Base-by-base conservation (phyloP, 2,329 filamentous ascomycete genomes). In the Cladophialophora carrionii region DNA sequence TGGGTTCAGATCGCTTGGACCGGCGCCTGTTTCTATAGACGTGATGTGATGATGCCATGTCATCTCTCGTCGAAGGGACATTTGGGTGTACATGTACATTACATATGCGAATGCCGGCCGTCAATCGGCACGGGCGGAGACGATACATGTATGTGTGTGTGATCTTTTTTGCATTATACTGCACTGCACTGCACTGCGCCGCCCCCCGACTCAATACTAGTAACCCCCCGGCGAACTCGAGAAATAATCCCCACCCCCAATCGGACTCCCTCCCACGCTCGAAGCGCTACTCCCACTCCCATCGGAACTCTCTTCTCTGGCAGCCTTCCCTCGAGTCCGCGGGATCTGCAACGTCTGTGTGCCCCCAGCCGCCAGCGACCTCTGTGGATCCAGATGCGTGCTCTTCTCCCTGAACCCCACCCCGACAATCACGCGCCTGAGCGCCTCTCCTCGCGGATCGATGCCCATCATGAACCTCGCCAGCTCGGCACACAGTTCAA, bases 401-500 rank as follows among this genome's bases (percentile, higher is more conserved):
- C 57, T 49, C 49, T 61, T 63, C n/a, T 56, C 57, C 37, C 57
- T 20, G 53, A 80, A 76, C n/a, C 79, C 73, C 20, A 75, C 73
- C 24, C 67, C 76, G 8, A 74, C 73, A 59, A 82, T 75, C 8
- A 80, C 78, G 56, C 79, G 74, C 57, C 77, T 75, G 14, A 99
- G 81, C 52, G 91, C 94, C 70, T 89, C 87, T 0, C 95, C 95
- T 14, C 88, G 90, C 70, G 91, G 88, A 74, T 99, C 95, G 72
- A 99, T 87, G 4, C 94, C 94, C 54, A 96, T 92, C 63, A 99
- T 80, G 77, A 99, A 99, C n/a, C 94, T 84, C 10, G 95, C 93
- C 31, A 99, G 83, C 76, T 99, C 95, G 72, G 92, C 95, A 79
- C 95, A 98, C 31, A 99, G 80, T 72, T 98, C 93, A 92, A 93